These are phyloP conservation scores for Posidonia australis DNA, from an alignment of 106 monocot species.

Conservation along the genomic window DNA sequence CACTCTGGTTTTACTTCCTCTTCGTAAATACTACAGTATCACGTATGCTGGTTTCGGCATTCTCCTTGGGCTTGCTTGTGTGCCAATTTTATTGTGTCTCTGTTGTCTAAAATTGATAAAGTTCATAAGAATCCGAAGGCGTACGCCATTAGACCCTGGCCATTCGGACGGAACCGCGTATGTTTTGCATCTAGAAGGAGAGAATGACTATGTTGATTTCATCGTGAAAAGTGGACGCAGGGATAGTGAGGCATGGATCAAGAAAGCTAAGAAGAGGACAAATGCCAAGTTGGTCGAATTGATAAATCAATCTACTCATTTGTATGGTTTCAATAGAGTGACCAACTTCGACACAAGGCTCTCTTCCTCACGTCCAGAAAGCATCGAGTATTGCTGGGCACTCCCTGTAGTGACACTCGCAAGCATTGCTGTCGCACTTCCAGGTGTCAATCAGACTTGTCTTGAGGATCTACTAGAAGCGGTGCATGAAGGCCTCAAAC, in stretches of 20 bases:
- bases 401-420: constrained; percentile 15
- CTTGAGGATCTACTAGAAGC: neutral
- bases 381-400: constrained; percentile 12
- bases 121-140: neutral
- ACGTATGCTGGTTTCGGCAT: too few relatives aligned
- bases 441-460: neutral
- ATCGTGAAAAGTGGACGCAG: neutral
- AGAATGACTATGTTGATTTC: neutral
- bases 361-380: neutral
- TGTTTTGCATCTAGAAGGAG: constrained; percentile 19
- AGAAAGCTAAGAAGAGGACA: neutral
- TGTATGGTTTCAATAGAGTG: neutral
- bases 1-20: too few relatives aligned
- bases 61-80: too few relatives aligned
- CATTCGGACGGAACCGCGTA: neutral
- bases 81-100: neutral
- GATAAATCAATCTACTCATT: neutral
- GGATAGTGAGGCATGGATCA: neutral
- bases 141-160: neutral
- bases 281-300: neutral
- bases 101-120: neutral
- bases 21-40: too few relatives aligned
- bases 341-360: neutral
- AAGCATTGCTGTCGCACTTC: constrained; percentile 7
- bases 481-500: too few relatives aligned